Conservation (phyloP, 2,329 filamentous ascomycete genomes). For the Curvularia spicifera region DNA sequence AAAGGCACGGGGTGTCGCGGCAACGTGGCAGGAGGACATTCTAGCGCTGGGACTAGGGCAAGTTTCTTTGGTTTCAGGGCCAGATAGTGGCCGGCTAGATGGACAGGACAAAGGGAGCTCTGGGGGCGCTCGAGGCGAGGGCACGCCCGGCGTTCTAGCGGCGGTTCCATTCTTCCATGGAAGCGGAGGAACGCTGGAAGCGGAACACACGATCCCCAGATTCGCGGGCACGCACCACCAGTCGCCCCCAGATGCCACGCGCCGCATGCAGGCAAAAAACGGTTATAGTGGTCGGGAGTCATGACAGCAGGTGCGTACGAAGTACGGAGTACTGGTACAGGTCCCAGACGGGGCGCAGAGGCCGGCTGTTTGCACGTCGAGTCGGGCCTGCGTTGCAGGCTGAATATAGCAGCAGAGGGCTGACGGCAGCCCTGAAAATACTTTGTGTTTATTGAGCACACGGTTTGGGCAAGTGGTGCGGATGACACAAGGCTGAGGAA, state of each 20-base stretch:
- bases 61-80: background rate
- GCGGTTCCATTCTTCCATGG: conserved; percentile 2
- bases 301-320: background rate
- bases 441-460: background rate
- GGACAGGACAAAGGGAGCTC: background rate
- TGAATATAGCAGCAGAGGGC: conserved; percentile 16
- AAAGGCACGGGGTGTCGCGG: background rate
- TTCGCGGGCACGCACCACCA: conserved; percentile 22
- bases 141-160: conserved; percentile 3
- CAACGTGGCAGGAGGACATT: background rate
- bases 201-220: conserved; percentile 7
- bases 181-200: conserved; percentile 5
- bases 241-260: conserved; percentile 23
- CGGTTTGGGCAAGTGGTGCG: conserved; percentile 1
- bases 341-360: conserved; percentile 14
- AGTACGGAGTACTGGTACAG: background rate
- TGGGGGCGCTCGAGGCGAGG: background rate
- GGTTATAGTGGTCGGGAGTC: conserved; percentile 7
- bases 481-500: conserved; percentile 22
- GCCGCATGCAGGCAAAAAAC: conserved; percentile 21
- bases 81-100: background rate
- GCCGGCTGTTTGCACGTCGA: background rate
- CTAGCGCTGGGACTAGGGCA: background rate
- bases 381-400: background rate
- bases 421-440: background rate